Evolutionary conservation across 441 rosid genomes (phyloP).

Genomic region (Populus hybrid): DNA sequence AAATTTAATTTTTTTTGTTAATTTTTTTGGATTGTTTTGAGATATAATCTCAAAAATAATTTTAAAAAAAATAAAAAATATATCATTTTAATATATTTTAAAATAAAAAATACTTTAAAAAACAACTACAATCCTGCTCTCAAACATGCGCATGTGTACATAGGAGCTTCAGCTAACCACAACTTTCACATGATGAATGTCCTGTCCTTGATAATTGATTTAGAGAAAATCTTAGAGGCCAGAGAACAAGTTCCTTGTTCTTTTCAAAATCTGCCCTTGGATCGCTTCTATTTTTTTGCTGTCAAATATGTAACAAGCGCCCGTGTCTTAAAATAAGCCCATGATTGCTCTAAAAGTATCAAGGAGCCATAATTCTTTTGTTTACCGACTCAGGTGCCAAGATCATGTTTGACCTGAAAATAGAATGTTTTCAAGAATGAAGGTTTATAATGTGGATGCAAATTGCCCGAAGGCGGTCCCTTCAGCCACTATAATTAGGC

Average conservation of each 20-base stretch:
- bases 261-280: neutral
- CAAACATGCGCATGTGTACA: too few relatives aligned
- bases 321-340: neutral
- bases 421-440: neutral
- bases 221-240: neutral
- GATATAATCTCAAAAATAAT: too few relatives aligned
- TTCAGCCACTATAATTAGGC: neutral
- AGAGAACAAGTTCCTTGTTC: neutral
- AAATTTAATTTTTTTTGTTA: too few relatives aligned
- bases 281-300: neutral
- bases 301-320: neutral
- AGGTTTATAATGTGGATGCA: neutral
- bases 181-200: neutral
- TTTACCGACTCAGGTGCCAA: conserved; percentile 3
- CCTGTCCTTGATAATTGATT: neutral
- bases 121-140: too few relatives aligned
- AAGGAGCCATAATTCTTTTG: neutral
- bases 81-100: too few relatives aligned
- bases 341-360: neutral
- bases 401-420: neutral
- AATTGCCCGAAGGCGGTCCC: neutral
- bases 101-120: too few relatives aligned
- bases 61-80: too few relatives aligned
- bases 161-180: too few relatives aligned
- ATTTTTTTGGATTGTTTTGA: too few relatives aligned